Evolutionary conservation across 2,329 filamentous ascomycete genomes (phyloP), one percentile per base, ranked within the genome.

Genomic region (Verruconis gallopava): DNA sequence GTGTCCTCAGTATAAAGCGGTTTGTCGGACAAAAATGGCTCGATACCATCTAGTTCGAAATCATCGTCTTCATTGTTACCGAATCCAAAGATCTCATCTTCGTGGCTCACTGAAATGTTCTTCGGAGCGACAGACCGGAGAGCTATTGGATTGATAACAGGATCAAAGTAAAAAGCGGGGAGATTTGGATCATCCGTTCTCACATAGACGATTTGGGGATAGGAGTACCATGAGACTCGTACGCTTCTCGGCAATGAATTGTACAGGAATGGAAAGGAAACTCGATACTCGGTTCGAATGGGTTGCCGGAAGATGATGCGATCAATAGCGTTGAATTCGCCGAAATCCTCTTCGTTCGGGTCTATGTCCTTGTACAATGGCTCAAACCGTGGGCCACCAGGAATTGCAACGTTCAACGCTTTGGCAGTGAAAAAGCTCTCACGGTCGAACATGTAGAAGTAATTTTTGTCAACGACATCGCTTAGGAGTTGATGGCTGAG

Each of bases 321-420:
- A 56, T 98, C 91, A 53, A 98, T 98, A 22, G 91, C 91, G 56
- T 98, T 98, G 71, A 98, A 98, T 62, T 98, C 91, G 62, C 91
- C 91, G 63, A 98, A 98, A 57, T 98, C 91, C 61, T 98, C 91
- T 51, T 96, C 89, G 53, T 98, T 98, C 2, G 91, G 91, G 59
- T 98, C 88, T 47, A 98, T 88, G 53, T 98, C 91, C 64, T 98
- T 98, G 70, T 95, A 98, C 15, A 98, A 62, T 18, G 91, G 91
- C 62, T 98, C 91, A 49, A 98, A 98, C 21, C 91, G 79, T 47
- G 91, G 91, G 6, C 91, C 93, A 57, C 91, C 91, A n/a, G 91
- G 91, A 42, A 98, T 85, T 6, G 93, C 89, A 40, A 98, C 89
- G 52, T 98, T 98, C 34, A 98, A 69, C 1, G 91, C 91, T 63